Evolutionary conservation across 2,329 filamentous ascomycete genomes (phyloP).

Genomic region (Aureobasidium leucospermi): DNA sequence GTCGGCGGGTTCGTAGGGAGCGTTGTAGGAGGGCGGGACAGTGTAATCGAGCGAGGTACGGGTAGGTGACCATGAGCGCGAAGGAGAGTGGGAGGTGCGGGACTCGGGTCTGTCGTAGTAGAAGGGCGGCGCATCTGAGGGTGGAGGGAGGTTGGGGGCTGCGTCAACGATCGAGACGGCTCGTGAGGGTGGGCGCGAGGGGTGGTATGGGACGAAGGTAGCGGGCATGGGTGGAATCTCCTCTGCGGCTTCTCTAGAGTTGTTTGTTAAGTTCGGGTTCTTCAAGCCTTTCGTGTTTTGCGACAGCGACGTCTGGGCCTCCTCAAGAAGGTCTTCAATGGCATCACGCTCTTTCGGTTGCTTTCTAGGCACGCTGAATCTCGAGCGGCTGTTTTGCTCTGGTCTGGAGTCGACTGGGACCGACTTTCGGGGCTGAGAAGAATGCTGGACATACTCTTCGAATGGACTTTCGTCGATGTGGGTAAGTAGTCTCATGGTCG

Average conservation of each 20-base stretch:
- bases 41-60: conserved; percentile 54
- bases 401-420: conserved; percentile 2
- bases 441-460: conserved; percentile 33
- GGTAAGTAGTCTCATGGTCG: conserved; percentile 45
- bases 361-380: conserved; percentile 21
- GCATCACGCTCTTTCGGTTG: conserved; percentile 19
- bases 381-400: background rate
- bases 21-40: conserved; percentile 61
- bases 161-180: conserved; percentile 45
- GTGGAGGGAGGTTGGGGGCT: conserved; percentile 46
- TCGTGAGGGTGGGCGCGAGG: conserved; percentile 41
- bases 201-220: conserved; percentile 25
- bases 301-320: conserved; percentile 7
- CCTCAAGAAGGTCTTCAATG: conserved; percentile 5
- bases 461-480: conserved; percentile 37
- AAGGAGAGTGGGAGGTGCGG: conserved; percentile 46
- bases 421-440: conserved; percentile 3
- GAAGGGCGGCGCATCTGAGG: conserved; percentile 53
- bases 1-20: conserved; percentile 78
- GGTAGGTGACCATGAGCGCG: conserved; percentile 49
- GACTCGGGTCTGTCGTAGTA: conserved; percentile 54
- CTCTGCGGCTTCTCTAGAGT: conserved; percentile 16
- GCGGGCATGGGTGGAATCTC: conserved; percentile 14
- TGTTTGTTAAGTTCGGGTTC: conserved; percentile 14
- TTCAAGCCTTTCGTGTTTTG: background rate